Conservation (phyloP, 176 grass and related monocot genomes). For the Cenchrus fungigraminus region DNA sequence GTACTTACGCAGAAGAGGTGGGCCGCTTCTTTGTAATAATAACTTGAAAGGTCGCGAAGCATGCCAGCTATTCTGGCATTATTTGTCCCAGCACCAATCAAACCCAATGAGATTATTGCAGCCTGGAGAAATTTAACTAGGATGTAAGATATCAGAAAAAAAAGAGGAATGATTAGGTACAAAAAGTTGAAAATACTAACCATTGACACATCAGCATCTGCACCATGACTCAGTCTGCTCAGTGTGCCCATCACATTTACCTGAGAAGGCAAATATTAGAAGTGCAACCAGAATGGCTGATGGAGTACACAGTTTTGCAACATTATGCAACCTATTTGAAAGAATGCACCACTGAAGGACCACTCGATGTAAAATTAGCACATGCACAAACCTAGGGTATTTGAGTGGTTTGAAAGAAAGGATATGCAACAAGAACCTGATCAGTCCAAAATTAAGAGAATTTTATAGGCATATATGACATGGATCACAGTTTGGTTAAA, state of each 20-base stretch:
- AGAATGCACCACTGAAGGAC: background rate
- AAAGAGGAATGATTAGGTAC: slow-evolving; percentile 3
- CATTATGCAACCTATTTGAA: background rate
- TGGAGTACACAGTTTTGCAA: slow-evolving; percentile 8
- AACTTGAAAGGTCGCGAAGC: slow-evolving; percentile 98
- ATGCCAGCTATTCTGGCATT: slow-evolving; percentile 98
- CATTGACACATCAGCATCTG: slow-evolving; percentile 95
- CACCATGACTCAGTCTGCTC: slow-evolving; percentile 98
- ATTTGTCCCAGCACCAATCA: slow-evolving; percentile 96
- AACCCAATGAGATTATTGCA: slow-evolving; percentile 90
- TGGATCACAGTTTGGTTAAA: background rate
- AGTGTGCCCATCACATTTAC: slow-evolving; percentile 99
- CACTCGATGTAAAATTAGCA: background rate
- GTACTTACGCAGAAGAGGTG: slow-evolving; percentile 97
- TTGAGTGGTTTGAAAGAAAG: background rate
- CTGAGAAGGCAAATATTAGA: slow-evolving; percentile 48
- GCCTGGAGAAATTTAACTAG: slow-evolving; percentile 54
- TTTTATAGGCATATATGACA: background rate
- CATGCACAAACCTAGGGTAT: background rate
- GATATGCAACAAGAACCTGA: background rate
- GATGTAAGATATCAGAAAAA: slow-evolving; percentile 6
- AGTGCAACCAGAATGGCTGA: background rate
- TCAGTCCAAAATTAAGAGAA: background rate
- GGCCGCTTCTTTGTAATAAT: slow-evolving; percentile 99
- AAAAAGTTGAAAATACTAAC: slow-evolving; percentile 40